Evolutionary conservation across 2,329 filamentous ascomycete genomes (phyloP).

Genomic region (Teratosphaeria zuluensis): DNA sequence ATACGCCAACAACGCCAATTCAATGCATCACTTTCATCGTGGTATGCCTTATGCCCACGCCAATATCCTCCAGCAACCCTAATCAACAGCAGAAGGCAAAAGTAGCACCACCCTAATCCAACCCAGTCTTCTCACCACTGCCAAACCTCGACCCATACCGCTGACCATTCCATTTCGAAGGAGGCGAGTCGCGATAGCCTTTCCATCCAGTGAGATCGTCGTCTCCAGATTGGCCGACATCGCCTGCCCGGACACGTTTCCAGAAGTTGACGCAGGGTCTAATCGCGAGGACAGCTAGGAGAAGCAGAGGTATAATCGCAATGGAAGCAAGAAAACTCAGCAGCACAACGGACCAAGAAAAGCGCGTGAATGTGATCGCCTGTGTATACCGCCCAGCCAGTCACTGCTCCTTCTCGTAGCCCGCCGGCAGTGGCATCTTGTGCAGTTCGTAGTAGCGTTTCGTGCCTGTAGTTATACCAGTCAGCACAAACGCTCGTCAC

Average conservation of each 20-base stretch:
- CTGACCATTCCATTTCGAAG: neutral
- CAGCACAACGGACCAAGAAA: neutral
- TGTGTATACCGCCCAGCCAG: slow-evolving; percentile 13
- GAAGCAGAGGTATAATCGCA: neutral
- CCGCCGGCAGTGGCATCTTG: slow-evolving; percentile 69
- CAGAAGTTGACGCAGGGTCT: neutral
- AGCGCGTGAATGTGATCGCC: neutral
- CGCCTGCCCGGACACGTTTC: neutral
- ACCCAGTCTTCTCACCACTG: neutral
- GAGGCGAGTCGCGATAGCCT: neutral
- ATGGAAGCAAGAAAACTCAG: neutral
- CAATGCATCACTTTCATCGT: neutral
- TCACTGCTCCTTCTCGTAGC: slow-evolving; percentile 54
- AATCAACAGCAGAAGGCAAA: neutral
- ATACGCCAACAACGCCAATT: neutral
- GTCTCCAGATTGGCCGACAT: neutral
- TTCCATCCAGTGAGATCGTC: neutral
- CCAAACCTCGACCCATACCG: neutral
- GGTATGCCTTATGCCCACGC: neutral
- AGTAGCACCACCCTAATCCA: neutral
- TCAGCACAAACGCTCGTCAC: neutral
- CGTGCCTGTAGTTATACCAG: slow-evolving; percentile 50
- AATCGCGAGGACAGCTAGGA: neutral
- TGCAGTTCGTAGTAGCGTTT: slow-evolving; percentile 78
- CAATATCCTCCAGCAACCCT: neutral